Conservation (phyloP, 345 rosid species). For the Aethionema arabicum region DNA sequence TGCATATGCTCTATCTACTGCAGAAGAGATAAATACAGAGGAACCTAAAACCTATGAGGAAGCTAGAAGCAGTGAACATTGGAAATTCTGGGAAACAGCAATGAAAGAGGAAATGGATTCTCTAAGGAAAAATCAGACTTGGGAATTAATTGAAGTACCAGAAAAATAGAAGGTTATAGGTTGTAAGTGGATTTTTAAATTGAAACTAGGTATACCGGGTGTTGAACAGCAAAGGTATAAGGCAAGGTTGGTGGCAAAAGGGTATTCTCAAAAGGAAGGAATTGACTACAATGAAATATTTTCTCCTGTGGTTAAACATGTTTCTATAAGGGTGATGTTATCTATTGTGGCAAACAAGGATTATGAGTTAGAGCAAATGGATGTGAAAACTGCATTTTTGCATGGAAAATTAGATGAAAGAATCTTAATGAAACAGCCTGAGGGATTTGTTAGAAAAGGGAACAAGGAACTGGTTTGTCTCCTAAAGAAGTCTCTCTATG, state of each 20-base stretch:
- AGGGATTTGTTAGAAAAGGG: neutral
- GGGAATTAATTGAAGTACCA: neutral
- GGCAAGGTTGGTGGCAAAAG: neutral
- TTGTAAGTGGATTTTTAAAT: neutral
- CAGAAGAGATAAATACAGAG: neutral
- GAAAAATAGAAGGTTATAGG: neutral
- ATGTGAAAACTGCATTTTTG: neutral
- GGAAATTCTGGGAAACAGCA: no score
- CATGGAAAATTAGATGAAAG: no score
- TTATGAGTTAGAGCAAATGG: neutral
- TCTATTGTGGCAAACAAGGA: neutral
- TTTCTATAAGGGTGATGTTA: neutral
- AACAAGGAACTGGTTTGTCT: neutral
- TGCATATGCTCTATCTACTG: neutral
- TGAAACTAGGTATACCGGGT: neutral
- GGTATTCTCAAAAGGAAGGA: neutral
- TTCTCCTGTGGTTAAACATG: neutral
- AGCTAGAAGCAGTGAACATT: neutral
- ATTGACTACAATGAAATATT: neutral
- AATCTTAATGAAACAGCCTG: neutral
- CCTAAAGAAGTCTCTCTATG: neutral
- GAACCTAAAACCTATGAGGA: neutral
- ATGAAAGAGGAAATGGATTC: neutral
- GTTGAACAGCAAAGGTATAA: neutral
- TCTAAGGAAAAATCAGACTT: neutral